These are phyloP conservation scores for Cladosporium austrohemisphaericum DNA, from an alignment of 2,329 filamentous ascomycete species.

Conservation along the genomic window DNA sequence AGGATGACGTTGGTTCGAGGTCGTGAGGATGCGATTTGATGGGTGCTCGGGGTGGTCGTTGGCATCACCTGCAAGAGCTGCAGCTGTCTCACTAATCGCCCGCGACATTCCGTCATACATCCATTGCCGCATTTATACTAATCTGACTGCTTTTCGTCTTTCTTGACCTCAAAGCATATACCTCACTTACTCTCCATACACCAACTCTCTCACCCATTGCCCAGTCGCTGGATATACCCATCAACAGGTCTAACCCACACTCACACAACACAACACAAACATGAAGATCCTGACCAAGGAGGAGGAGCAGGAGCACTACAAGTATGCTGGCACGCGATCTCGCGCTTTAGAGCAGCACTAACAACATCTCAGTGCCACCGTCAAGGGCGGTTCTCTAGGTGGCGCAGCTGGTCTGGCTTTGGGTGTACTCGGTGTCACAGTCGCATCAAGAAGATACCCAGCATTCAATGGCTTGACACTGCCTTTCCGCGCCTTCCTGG, in stretches of 20 bases:
- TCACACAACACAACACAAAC: constrained; percentile 12
- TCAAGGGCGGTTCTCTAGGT: constrained; percentile 75
- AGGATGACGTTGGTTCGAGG: too few relatives aligned
- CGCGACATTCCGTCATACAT: constrained; percentile 13
- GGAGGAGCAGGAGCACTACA: constrained; percentile 85
- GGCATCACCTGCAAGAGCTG: neutral
- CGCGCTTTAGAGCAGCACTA: constrained; percentile 7
- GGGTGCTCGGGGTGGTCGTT: too few relatives aligned
- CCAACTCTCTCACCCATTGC: neutral
- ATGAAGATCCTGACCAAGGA: constrained; percentile 98
- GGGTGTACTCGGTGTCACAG: constrained; percentile 65
- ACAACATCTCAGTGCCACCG: constrained; percentile 53
- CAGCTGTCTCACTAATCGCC: neutral
- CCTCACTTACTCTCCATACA: neutral
- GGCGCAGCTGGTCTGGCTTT: constrained; percentile 63
- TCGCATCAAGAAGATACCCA: constrained; percentile 66
- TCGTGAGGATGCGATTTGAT: too few relatives aligned
- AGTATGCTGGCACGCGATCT: constrained; percentile 40
- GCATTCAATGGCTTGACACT: constrained; percentile 78
- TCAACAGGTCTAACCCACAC: neutral
- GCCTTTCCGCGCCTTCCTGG: constrained; percentile 86
- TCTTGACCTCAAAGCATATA: neutral
- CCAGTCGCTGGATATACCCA: too few relatives aligned
- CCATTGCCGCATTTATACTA: neutral
- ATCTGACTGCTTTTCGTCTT: neutral